These are phyloP conservation scores for Aegilops longissima DNA, from an alignment of 176 grass and related monocot genomes.

Conservation along the genomic window DNA sequence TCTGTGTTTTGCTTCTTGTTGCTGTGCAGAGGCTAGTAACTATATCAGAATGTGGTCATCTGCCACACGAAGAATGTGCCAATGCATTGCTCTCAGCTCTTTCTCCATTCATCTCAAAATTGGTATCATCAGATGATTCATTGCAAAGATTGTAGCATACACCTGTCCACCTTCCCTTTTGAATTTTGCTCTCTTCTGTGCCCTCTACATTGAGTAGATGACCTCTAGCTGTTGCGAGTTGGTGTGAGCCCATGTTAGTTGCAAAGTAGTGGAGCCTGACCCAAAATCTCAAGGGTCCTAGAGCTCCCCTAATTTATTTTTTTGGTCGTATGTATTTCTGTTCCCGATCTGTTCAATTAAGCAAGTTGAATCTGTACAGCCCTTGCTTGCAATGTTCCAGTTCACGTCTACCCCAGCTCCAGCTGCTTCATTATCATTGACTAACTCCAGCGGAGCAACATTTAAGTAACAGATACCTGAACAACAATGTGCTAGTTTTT, in stretches of 20 bases:
- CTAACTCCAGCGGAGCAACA: no score
- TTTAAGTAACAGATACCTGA: no score
- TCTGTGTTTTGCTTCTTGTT: slow-evolving; percentile 1
- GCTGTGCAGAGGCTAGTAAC: slow-evolving; percentile 72
- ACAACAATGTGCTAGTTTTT: not conserved
- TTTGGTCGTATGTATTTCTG: slow-evolving; percentile 42
- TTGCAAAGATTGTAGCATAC: slow-evolving; percentile 67
- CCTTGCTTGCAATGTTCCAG: slow-evolving; percentile 28
- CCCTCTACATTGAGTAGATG: slow-evolving; percentile 23
- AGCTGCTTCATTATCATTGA: not conserved
- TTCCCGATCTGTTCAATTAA: slow-evolving; percentile 48
- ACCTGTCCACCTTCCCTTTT: slow-evolving; percentile 17
- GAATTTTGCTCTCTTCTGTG: not conserved
- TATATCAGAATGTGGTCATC: slow-evolving; percentile 89
- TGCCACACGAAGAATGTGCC: slow-evolving; percentile 97
- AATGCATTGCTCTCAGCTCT: slow-evolving; percentile 86
- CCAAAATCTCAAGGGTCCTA: slow-evolving; percentile 74
- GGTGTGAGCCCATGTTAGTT: slow-evolving; percentile 38
- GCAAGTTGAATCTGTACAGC: slow-evolving; percentile 88
- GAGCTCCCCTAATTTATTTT: slow-evolving; percentile 78
- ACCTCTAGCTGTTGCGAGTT: slow-evolving; percentile 35
- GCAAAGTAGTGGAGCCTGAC: slow-evolving; percentile 73
- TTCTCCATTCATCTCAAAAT: slow-evolving; percentile 84
- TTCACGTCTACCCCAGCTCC: not conserved
- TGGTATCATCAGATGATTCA: slow-evolving; percentile 49